Evolutionary conservation across 2,329 filamentous ascomycete genomes (phyloP), one percentile per base, ranked within the genome.

Genomic region (Rhexocercosporidium sp.): DNA sequence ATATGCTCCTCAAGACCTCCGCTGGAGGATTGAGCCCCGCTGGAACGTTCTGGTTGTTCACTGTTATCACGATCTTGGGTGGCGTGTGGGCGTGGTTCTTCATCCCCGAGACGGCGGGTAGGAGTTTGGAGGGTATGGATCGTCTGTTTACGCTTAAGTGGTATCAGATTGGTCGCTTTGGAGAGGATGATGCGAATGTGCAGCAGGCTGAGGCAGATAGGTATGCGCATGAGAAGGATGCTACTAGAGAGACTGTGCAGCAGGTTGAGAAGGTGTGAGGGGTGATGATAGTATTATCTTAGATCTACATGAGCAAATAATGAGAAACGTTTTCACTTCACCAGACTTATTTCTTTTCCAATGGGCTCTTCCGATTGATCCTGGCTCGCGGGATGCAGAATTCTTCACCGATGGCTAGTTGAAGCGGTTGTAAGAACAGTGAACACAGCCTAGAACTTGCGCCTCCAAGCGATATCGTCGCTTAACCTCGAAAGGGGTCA

Each of bases 41-140:
- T 68, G 92, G 92, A 0, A 93, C 92, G 0, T 94, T 94, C 81
- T 90, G 90, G 85, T 91, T 90, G 80, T 94, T 94, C 78, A 84
- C 86, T 0, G 86, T 84, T 1, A 84, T 94, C 16, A 94, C 91
- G 0, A 70, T 90, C 0, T 46, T 93, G 4, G 91, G 91, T 34
- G 87, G 90, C 1, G 31, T 84, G 4, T 94, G 90, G 90, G 90
- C 91, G 3, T 92, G 84, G 82, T 85, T 92, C 78, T 90, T 85
- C 69, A 84, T 94, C 1, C 91, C 91, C 0, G 91, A 94, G 82
- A 92, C 90, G 0, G 85, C 86, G 0, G 91, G 91, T 0, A 81
- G 84, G n/a, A 82, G 80, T 59, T 82, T 91, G 12, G 89, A 91
- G 81, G 87, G 83, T 71, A 92, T 94, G 86, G 90, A 93, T 75